Evolutionary conservation across 176 grass and related monocot genomes (phyloP).

Genomic region (Pontederia paniculata): DNA sequence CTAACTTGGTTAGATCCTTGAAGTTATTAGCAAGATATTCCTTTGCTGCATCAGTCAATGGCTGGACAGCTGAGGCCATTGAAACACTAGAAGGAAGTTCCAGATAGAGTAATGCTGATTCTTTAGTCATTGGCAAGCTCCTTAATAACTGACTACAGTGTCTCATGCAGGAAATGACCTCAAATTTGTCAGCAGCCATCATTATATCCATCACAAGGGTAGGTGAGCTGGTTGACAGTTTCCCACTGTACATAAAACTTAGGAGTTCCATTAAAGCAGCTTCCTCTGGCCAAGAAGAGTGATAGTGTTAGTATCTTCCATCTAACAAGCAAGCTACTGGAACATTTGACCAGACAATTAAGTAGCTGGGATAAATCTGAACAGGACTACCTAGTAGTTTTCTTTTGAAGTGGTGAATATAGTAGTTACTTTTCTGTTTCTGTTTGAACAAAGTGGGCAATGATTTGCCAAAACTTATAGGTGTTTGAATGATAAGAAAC

Average conservation of each 20-base stretch:
- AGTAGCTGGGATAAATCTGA: not conserved
- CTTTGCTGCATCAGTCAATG: conserved; percentile 80
- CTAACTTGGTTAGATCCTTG: conserved; percentile 80
- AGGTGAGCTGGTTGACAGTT: conserved; percentile 50
- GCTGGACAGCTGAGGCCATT: conserved; percentile 50
- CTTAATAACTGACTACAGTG: conserved; percentile 4
- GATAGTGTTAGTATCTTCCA: not conserved
- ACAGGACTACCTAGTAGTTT: not conserved
- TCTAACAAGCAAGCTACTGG: not conserved
- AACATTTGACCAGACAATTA: not conserved
- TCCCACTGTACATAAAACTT: conserved; percentile 83
- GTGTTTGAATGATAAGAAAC: no score
- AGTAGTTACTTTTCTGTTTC: no score
- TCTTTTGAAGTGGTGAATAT: no score
- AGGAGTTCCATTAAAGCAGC: conserved; percentile 70
- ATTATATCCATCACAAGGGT: conserved; percentile 61
- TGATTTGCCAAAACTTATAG: no score
- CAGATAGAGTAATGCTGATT: conserved; percentile 6
- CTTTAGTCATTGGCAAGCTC: conserved; percentile 3
- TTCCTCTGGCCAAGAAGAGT: conserved; percentile 64
- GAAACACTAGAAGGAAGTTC: conserved; percentile 8
- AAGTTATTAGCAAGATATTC: conserved; percentile 87
- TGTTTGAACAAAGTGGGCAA: no score
- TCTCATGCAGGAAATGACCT: conserved; percentile 11
- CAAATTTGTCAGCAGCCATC: conserved; percentile 27